Evolutionary conservation across 257 asterid species (phyloP).

Genomic region (Thymus mandschuricus): DNA sequence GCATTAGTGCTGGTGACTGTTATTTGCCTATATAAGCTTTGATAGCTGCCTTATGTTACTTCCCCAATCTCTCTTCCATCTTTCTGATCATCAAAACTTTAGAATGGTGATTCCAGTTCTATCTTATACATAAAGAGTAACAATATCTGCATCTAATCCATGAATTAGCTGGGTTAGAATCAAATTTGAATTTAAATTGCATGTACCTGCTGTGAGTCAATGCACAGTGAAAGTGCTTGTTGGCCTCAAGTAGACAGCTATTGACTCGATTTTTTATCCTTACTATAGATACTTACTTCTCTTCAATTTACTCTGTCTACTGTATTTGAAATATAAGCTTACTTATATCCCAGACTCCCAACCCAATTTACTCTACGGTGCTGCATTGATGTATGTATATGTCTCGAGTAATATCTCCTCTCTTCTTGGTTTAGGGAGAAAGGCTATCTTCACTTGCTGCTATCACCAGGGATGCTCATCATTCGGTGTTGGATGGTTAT

Average conservation of each 20-base stretch:
- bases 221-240: not conserved
- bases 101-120: constrained; percentile 10
- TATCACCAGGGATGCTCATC: constrained; percentile 43
- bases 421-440: constrained; percentile 56
- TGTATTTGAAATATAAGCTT: not conserved
- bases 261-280: not conserved
- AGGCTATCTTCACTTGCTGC: constrained; percentile 46
- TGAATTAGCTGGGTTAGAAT: not conserved
- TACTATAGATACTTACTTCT: too few relatives aligned
- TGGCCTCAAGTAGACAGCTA: not conserved
- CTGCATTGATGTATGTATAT: not conserved
- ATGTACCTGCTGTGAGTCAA: not conserved
- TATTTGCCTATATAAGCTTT: constrained; percentile 11
- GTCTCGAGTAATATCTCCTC: constrained; percentile 26
- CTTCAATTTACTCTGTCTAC: too few relatives aligned
- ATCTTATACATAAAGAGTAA: not conserved
- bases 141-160: not conserved
- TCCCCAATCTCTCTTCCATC: not conserved
- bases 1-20: not conserved
- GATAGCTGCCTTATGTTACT: constrained; percentile 14
- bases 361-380: constrained; percentile 4
- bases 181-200: constrained; percentile 4
- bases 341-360: not conserved
- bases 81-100: constrained; percentile 5
- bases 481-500: constrained; percentile 49